These are phyloP conservation scores for Cladosporium halotolerans DNA, from an alignment of 2,329 filamentous ascomycete genomes.

Conservation along the genomic window DNA sequence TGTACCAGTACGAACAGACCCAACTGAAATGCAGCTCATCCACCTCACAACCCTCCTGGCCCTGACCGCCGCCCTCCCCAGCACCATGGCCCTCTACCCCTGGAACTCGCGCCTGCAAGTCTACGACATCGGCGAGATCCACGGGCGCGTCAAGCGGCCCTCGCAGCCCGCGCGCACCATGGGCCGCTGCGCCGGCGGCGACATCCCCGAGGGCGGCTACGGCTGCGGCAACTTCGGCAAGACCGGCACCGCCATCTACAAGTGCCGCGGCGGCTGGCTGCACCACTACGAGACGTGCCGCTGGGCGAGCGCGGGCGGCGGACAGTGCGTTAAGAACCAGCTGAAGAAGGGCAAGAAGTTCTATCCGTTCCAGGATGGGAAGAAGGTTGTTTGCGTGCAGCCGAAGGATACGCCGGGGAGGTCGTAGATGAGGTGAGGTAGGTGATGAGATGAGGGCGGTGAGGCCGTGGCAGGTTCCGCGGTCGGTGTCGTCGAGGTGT, in stretches of 20 bases:
- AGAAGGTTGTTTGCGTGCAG: constrained; percentile 1
- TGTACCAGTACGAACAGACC: no score
- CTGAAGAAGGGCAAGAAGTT: constrained; percentile 4
- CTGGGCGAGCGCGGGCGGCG: not conserved
- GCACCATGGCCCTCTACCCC: not conserved
- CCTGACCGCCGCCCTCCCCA: not conserved
- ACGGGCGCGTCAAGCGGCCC: not conserved
- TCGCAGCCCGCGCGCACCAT: not conserved
- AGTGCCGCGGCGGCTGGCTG: not conserved
- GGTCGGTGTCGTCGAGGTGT: no score
- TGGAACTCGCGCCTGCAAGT: not conserved
- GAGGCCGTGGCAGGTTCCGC: no score
- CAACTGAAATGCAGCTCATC: not conserved
- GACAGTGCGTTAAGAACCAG: constrained; percentile 6
- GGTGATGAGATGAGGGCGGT: no score
- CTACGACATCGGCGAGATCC: constrained; percentile 1
- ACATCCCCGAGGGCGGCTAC: not conserved
- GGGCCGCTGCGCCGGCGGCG: not conserved
- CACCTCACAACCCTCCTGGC: constrained; percentile 1
- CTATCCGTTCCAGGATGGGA: not conserved
- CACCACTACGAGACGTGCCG: not conserved
- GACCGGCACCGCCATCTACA: constrained; percentile 2
- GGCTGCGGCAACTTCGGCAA: constrained; percentile 5
- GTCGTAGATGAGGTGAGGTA: no score
- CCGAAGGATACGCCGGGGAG: not conserved